Percentiles rank a stretch among this genome's conserved stretches.
Conservation (phyloP, 176 grass and related monocot species). For the Hsuehochloa calcarea region DNA sequence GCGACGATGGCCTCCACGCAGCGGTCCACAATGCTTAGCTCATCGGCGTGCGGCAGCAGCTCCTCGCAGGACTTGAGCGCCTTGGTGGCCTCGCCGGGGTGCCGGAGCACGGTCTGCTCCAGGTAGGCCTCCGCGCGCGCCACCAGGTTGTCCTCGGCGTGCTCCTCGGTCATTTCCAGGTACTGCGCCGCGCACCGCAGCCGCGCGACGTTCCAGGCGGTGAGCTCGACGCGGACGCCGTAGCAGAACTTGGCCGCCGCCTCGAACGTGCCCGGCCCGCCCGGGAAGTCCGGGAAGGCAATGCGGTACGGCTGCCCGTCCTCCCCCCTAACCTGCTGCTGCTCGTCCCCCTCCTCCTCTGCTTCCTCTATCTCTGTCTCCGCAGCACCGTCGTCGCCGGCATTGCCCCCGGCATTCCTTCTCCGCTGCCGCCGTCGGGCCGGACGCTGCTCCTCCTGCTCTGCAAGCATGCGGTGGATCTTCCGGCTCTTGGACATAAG, state of each 20-base stretch:
- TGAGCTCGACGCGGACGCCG: constrained; percentile 82
- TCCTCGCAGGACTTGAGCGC: constrained; percentile 93
- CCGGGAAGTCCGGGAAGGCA: constrained; percentile 63
- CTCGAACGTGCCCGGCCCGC: constrained; percentile 79
- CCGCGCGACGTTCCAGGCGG: constrained; percentile 67
- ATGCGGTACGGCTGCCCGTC: constrained; percentile 46
- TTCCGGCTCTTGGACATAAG: constrained; percentile 84
- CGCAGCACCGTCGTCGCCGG: not conserved
- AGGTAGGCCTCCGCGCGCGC: constrained; percentile 61
- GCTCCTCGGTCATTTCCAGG: constrained; percentile 86
- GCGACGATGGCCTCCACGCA: constrained; percentile 80
- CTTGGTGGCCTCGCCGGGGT: constrained; percentile 60
- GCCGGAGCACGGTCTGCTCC: constrained; percentile 42
- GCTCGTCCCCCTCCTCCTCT: constrained; percentile 6
- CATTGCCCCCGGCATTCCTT: not conserved
- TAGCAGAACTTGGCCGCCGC: constrained; percentile 82
- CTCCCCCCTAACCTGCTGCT: constrained; percentile 13
- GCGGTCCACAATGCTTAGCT: constrained; percentile 55
- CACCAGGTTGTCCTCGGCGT: constrained; percentile 72
- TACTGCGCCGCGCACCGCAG: constrained; percentile 83
- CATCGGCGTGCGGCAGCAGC: constrained; percentile 64
- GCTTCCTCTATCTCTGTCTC: constrained; percentile 56
- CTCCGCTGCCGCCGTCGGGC: not conserved
- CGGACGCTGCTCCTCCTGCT: constrained; percentile 47
- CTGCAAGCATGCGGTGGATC: constrained; percentile 69